Conservation (phyloP, 2,329 filamentous ascomycete genomes). For the Dactylellina leptospora region DNA sequence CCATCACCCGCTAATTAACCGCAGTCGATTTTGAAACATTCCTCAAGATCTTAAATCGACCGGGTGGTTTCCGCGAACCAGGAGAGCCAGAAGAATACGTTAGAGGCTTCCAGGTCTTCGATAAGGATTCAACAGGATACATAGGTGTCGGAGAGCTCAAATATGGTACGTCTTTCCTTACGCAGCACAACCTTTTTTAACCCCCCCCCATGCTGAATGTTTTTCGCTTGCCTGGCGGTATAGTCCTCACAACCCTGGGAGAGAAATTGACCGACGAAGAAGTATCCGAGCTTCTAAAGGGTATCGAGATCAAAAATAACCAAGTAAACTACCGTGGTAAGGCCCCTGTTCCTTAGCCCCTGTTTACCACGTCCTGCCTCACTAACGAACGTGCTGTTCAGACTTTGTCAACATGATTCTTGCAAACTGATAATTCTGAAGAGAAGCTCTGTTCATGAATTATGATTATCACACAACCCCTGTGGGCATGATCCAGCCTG, state of each 20-base stretch:
- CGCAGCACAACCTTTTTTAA: background rate
- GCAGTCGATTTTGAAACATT: conserved; percentile 50
- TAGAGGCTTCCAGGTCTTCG: conserved; percentile 98
- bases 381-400: conserved; percentile 60
- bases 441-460: background rate
- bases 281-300: conserved; percentile 98
- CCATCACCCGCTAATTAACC: background rate
- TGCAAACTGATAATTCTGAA: conserved; percentile 71
- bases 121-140: conserved; percentile 98
- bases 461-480: no score
- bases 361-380: no score
- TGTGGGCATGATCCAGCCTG: no score
- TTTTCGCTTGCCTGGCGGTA: background rate
- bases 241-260: conserved; percentile 91
- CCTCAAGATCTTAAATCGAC: conserved; percentile 81
- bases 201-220: background rate
- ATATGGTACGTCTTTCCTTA: conserved; percentile 69
- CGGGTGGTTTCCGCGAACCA: conserved; percentile 96
- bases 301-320: conserved; percentile 91
- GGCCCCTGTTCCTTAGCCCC: conserved; percentile 57
- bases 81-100: conserved; percentile 98
- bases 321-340: conserved; percentile 97
- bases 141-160: conserved; percentile 97
- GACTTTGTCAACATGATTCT: conserved; percentile 87
- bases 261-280: conserved; percentile 99